Evolutionary conservation across 2,329 filamentous ascomycete genomes (phyloP).

Genomic region (Colletotrichum liaoningense): DNA sequence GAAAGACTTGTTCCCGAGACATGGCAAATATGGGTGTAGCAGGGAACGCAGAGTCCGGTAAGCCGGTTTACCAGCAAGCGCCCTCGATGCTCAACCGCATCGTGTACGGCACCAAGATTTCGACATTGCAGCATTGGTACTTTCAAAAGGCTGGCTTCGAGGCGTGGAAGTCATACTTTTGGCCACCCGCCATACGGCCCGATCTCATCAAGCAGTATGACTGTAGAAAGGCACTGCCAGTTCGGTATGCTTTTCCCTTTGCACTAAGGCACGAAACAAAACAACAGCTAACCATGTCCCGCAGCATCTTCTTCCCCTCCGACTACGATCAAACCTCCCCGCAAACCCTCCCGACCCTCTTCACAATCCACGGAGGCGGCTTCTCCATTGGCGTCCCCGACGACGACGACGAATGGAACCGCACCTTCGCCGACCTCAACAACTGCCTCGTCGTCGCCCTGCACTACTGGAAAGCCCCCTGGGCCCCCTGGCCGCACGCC

Average conservation of each 20-base stretch:
- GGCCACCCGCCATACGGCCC: conserved; percentile 17
- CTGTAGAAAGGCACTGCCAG: conserved; percentile 26
- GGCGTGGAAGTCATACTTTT: conserved; percentile 29
- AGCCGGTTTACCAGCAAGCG: neutral
- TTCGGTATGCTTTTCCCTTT: conserved; percentile 25
- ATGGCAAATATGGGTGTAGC: neutral
- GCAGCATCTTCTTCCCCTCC: conserved; percentile 53
- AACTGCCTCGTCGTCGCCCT: conserved; percentile 58
- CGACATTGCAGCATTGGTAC: conserved; percentile 25
- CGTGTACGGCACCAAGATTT: conserved; percentile 31
- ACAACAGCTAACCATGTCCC: neutral
- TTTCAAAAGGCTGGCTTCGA: conserved; percentile 29
- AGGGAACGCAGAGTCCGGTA: neutral
- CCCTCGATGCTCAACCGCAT: conserved; percentile 29
- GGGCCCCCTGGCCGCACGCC: conserved; percentile 54
- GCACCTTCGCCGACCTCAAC: conserved; percentile 51
- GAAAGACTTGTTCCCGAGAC: neutral
- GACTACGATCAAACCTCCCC: conserved; percentile 45
- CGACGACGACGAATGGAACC: conserved; percentile 60
- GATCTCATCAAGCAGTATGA: conserved; percentile 37
- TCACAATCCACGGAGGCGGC: conserved; percentile 65
- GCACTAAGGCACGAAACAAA: neutral
- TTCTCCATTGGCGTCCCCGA: conserved; percentile 56
- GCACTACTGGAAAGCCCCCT: conserved; percentile 61
- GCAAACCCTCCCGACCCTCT: conserved; percentile 52